A percentile compares a stretch with the other conserved stretches of the same genome.
These are phyloP conservation scores for Saccharomyces hybrid DNA, from an alignment of 1,139 yeast species.

Conservation along the genomic window DNA sequence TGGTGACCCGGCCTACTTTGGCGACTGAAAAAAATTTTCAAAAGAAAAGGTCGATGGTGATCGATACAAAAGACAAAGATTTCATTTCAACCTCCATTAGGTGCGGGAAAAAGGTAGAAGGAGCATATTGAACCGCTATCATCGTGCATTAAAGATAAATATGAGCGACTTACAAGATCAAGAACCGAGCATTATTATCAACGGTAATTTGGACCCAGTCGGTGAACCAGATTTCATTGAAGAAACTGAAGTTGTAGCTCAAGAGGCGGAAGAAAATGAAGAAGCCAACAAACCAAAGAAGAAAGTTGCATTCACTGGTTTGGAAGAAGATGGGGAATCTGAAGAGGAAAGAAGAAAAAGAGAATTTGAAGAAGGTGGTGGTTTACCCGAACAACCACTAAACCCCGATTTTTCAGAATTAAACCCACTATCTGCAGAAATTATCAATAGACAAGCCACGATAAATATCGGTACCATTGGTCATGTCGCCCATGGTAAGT, in stretches of 20 bases:
- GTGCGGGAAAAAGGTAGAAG: not conserved
- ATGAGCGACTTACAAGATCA: constrained; percentile 75
- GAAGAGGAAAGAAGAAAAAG: constrained; percentile 63
- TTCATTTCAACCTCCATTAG: not conserved
- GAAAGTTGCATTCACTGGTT: constrained; percentile 74
- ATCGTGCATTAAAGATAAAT: not conserved
- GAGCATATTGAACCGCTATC: not conserved
- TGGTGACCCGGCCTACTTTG: not conserved
- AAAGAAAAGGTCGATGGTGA: not conserved
- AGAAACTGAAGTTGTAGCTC: constrained; percentile 31
- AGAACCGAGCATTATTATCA: constrained; percentile 78
- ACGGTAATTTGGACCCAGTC: constrained; percentile 51
- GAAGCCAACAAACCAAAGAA: constrained; percentile 49
- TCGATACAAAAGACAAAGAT: not conserved
- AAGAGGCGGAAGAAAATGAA: constrained; percentile 26
- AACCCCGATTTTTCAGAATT: constrained; percentile 71
- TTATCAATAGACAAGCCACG: constrained; percentile 97
- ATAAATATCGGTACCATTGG: constrained; percentile 98
- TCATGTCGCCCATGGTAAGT: constrained; percentile 98
- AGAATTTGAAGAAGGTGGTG: constrained; percentile 97
- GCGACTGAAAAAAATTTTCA: not conserved
- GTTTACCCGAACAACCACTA: constrained; percentile 91
- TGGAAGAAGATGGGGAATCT: constrained; percentile 46
- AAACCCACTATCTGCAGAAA: constrained; percentile 87
- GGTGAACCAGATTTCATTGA: constrained; percentile 34